These are phyloP conservation scores for Penicillium sp. DNA, from an alignment of 2,329 filamentous ascomycete genomes.

Conservation along the genomic window DNA sequence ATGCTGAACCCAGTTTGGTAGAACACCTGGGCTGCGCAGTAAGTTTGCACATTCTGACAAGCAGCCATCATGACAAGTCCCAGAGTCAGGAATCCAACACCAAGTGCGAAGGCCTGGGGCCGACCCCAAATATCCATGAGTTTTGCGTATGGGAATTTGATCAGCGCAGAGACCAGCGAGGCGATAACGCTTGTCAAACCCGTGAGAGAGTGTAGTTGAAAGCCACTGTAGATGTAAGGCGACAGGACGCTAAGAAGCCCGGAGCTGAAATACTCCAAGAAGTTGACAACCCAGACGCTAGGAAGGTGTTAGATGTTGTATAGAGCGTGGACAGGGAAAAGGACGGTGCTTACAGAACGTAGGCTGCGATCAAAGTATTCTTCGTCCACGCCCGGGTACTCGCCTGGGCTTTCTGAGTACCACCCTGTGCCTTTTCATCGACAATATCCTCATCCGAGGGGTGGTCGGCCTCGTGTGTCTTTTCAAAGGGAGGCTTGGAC, in stretches of 20 bases:
- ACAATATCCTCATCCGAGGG: not conserved
- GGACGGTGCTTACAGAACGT: conserved; percentile 1
- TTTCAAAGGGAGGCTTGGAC: not conserved
- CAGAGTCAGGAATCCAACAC: conserved; percentile 12
- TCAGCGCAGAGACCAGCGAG: conserved; percentile 3
- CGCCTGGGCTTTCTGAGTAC: conserved; percentile 11
- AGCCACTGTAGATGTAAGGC: conserved; percentile 11
- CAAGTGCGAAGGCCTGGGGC: conserved; percentile 7
- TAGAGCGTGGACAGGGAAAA: no score
- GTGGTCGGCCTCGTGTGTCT: not conserved
- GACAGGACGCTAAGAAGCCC: conserved; percentile 5
- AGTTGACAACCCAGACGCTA: conserved; percentile 12
- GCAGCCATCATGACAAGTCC: conserved; percentile 63
- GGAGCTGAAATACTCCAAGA: conserved; percentile 16
- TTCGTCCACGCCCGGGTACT: conserved; percentile 8
- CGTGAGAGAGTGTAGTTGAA: conserved; percentile 8
- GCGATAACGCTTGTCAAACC: conserved; percentile 6
- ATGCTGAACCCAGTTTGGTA: conserved; percentile 60
- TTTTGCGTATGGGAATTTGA: conserved; percentile 16
- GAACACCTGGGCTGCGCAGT: conserved; percentile 63
- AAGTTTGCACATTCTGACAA: conserved; percentile 61
- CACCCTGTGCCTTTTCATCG: conserved; percentile 9
- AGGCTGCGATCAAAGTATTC: conserved; percentile 10
- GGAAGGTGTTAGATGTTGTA: not conserved
- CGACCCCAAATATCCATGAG: conserved; percentile 20